phyloP scores from a whole-genome alignment of 2,329 filamentous ascomycete species.

The Fusarium nelsonii region DNA sequence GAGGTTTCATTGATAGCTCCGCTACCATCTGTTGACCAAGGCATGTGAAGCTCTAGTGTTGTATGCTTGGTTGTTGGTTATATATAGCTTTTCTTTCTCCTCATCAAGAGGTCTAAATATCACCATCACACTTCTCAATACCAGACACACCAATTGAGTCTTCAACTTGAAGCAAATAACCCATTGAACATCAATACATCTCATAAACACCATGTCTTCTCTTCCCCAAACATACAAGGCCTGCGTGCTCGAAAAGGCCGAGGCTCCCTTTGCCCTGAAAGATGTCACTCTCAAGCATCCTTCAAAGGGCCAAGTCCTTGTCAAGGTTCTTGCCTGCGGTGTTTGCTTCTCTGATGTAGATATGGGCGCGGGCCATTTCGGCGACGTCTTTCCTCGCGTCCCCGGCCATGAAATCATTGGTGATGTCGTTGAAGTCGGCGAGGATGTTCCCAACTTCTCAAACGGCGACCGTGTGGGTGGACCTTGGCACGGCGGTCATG shows the following conservation, averaged over 20 bases:
- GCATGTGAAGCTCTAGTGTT: background rate
- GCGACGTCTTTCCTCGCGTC: constrained; percentile 69
- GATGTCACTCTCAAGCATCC: constrained; percentile 70
- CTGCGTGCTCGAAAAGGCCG: constrained; percentile 67
- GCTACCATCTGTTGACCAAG: background rate
- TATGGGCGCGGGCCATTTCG: constrained; percentile 63
- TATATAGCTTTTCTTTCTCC: constrained; percentile 8
- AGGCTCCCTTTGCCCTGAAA: constrained; percentile 67
- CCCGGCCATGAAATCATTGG: constrained; percentile 81
- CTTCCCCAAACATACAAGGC: constrained; percentile 77
- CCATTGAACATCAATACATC: background rate
- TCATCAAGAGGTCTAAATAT: background rate
- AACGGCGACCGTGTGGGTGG: constrained; percentile 75
- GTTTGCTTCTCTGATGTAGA: constrained; percentile 75
- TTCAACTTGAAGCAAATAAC: background rate
- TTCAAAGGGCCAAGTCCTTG: constrained; percentile 69
- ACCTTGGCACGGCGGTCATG: constrained; percentile 65
- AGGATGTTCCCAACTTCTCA: constrained; percentile 68
- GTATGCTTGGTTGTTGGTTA: background rate
- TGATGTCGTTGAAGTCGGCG: constrained; percentile 71
- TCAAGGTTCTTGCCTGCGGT: constrained; percentile 79
- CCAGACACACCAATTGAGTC: background rate
- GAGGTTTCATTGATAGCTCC: background rate
- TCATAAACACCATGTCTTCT: constrained; percentile 46
- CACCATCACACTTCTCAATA: background rate